Conservation (phyloP, 495 filamentous ascomycete genomes). For the Penicillium subrubescens region DNA sequence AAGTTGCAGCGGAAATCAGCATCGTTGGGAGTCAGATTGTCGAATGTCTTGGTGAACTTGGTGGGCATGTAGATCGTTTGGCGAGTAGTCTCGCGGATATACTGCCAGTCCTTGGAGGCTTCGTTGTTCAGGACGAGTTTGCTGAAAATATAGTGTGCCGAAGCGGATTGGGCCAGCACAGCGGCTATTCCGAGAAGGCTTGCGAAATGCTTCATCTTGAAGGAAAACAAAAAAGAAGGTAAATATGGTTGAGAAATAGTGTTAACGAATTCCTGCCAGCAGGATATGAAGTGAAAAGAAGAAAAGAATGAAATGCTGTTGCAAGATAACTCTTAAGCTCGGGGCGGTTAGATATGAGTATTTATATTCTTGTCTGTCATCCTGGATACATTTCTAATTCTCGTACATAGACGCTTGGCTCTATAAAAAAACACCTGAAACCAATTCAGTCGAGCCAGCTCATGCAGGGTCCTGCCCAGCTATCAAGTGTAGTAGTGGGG, state of each 20-base stretch:
- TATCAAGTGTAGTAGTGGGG: no score
- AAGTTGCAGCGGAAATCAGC: slow-evolving; percentile 28
- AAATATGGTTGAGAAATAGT: background rate
- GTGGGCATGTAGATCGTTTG: slow-evolving; percentile 22
- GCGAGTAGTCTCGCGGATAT: slow-evolving; percentile 26
- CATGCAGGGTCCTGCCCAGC: no score
- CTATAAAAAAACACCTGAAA: no score
- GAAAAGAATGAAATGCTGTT: background rate
- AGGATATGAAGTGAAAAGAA: background rate
- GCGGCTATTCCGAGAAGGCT: slow-evolving; percentile 4
- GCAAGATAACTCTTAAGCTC: no score
- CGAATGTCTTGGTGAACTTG: slow-evolving; percentile 21
- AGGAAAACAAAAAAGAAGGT: background rate
- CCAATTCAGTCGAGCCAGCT: no score
- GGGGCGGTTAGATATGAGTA: no score
- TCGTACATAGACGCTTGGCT: no score
- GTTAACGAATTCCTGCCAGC: background rate
- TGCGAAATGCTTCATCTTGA: slow-evolving; percentile 12
- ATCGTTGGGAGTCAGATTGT: slow-evolving; percentile 26
- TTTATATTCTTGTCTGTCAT: no score
- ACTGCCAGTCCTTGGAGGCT: slow-evolving; percentile 23
- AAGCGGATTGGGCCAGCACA: slow-evolving; percentile 13
- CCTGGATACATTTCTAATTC: no score
- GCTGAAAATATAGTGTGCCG: slow-evolving; percentile 28
- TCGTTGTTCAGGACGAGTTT: slow-evolving; percentile 19